Evolutionary conservation across 2,329 filamentous ascomycete genomes (phyloP), one percentile per base, ranked within the genome.

Genomic region (Xylaria hypoxylon): DNA sequence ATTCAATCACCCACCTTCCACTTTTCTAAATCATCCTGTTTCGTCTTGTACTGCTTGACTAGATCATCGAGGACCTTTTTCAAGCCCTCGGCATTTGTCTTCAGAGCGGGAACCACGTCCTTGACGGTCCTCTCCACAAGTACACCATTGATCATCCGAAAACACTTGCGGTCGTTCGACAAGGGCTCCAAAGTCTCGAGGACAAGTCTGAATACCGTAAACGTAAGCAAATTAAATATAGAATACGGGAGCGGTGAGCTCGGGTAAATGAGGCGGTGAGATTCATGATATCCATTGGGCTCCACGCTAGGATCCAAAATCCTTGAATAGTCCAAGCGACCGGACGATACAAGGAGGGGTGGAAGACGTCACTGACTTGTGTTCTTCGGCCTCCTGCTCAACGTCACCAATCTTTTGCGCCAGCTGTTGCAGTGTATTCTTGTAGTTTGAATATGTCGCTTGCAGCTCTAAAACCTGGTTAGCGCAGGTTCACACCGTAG

Each of bases 111-210:
- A 62, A 97, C 85, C 13, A 99, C 93, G 79, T 98, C 96, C 79
- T 93, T 87, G 72, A 99, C 93, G 17, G 95, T 98, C 73, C 94
- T 88, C 83, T 99, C 96, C 60, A 97, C 93, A 65, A 99, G 84
- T 26, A 98, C 94, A 51, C 96, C 96, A 79, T 99, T 98, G 79
- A 99, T 96, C 88, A 99, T 93, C 74, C 96, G 94, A 82, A 98
- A 99, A 82, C 95, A 98, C 83, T 97, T 99, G 75, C 96, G 92
- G 72, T 97, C 92, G 70, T 85, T 87, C 0, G 92, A 86, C 26
- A 98, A 87, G 51, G 94, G 94, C 66, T 91, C 87, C 70, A 99
- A 83, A 3, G 95, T 98, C 77, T 98, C 95, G 58, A 98, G 87
- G 38, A 99, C 96, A 71, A 98, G 92, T 80, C 96, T 98, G 72